phyloP scores from a whole-genome alignment of 805 yeast genomes.

The Saturnispora sekii region DNA sequence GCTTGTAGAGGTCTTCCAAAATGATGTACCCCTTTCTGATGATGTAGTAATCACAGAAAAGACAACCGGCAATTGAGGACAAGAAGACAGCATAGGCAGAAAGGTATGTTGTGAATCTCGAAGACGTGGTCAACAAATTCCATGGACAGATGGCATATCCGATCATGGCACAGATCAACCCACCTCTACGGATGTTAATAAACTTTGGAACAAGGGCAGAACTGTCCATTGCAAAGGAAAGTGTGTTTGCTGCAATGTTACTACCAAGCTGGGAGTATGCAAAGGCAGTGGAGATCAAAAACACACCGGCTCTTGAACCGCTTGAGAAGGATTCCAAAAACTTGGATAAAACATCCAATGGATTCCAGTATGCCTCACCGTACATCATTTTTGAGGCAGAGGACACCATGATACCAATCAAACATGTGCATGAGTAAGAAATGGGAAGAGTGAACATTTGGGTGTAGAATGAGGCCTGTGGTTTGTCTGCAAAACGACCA shows the following conservation, averaged over 20 bases:
- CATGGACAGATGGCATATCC: slow-evolving; percentile 34
- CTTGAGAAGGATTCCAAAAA: slow-evolving; percentile 32
- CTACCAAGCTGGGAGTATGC: slow-evolving; percentile 30
- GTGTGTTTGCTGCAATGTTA: slow-evolving; percentile 31
- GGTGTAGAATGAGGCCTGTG: slow-evolving; percentile 13
- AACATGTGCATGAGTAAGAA: slow-evolving; percentile 21
- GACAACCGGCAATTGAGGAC: slow-evolving; percentile 31
- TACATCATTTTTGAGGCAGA: slow-evolving; percentile 30
- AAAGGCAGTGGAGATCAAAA: slow-evolving; percentile 37
- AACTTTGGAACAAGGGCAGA: slow-evolving; percentile 38
- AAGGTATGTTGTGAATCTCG: slow-evolving; percentile 25
- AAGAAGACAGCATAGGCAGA: slow-evolving; percentile 28
- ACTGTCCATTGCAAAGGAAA: slow-evolving; percentile 42
- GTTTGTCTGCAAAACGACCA: slow-evolving; percentile 18
- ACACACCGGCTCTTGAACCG: slow-evolving; percentile 40
- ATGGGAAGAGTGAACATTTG: slow-evolving; percentile 30
- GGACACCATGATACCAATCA: slow-evolving; percentile 37
- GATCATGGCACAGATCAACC: slow-evolving; percentile 28
- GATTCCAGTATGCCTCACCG: slow-evolving; percentile 33
- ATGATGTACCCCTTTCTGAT: slow-evolving; percentile 32
- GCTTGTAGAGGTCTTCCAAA: slow-evolving; percentile 12
- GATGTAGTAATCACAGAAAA: slow-evolving; percentile 31
- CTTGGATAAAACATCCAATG: slow-evolving; percentile 30
- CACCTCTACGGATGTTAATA: slow-evolving; percentile 38
- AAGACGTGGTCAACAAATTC: slow-evolving; percentile 28